Conservation (phyloP, 371 early-diverging fungal species). For the Syncephalastrum racemosum region DNA sequence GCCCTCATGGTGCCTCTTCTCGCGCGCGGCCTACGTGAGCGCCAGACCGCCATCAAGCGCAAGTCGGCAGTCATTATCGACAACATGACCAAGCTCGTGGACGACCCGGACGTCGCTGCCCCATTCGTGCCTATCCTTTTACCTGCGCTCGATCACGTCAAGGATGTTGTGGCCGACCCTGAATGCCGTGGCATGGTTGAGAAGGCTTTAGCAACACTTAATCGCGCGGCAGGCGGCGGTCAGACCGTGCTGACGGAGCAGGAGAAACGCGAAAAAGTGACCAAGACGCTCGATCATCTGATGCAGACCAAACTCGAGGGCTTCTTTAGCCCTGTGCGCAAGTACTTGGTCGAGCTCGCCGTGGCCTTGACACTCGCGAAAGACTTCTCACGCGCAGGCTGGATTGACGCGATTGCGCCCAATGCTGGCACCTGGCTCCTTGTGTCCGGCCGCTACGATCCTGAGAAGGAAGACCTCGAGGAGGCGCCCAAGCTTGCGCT, state of each 20-base stretch:
- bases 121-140: slow-evolving; percentile 79
- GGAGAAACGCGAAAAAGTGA: slow-evolving; percentile 46
- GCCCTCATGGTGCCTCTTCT: slow-evolving; percentile 80
- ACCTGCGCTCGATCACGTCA: slow-evolving; percentile 72
- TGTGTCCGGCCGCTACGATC: slow-evolving; percentile 7
- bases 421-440: slow-evolving; percentile 17
- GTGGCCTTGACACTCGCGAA: slow-evolving; percentile 33
- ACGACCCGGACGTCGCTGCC: slow-evolving; percentile 73
- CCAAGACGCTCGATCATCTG: slow-evolving; percentile 32
- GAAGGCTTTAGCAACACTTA: slow-evolving; percentile 44
- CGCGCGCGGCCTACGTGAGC: slow-evolving; percentile 67
- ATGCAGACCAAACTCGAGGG: slow-evolving; percentile 34
- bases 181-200: slow-evolving; percentile 68
- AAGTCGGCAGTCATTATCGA: slow-evolving; percentile 80
- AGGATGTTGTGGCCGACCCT: slow-evolving; percentile 76
- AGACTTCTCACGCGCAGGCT: slow-evolving; percentile 26
- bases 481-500: slow-evolving; percentile 9
- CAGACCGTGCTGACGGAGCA: slow-evolving; percentile 33
- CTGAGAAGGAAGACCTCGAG: slow-evolving; percentile 28
- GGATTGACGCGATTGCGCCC: slow-evolving; percentile 34
- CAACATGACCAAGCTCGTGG: slow-evolving; percentile 83
- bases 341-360: slow-evolving; percentile 47
- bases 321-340: slow-evolving; percentile 28
- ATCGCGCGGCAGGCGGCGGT: slow-evolving; percentile 32
- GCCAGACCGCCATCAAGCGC: slow-evolving; percentile 65